These are phyloP conservation scores for Psidium friedrichsthalianum DNA, from an alignment of 345 rosid genomes.

Conservation along the genomic window DNA sequence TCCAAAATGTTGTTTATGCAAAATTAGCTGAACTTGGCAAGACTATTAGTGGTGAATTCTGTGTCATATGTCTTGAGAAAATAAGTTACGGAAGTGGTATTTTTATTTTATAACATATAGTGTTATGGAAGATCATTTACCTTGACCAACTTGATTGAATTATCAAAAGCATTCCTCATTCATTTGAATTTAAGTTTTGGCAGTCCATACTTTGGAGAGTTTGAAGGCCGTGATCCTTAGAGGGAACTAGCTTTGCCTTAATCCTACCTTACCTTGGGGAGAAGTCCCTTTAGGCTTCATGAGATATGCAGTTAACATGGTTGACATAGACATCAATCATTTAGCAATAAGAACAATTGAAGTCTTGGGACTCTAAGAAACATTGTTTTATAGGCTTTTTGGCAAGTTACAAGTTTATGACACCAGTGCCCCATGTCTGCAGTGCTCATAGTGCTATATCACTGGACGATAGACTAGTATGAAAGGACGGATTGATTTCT, in stretches of 20 bases:
- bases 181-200: neutral
- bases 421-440: no score
- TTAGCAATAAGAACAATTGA: no score
- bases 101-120: neutral
- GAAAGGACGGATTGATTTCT: no score
- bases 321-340: no score
- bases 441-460: no score
- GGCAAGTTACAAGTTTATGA: no score
- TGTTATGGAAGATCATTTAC: neutral
- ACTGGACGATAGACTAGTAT: no score
- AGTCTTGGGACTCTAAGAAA: no score
- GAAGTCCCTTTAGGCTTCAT: no score
- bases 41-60: slow-evolving; percentile 30
- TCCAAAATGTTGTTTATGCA: slow-evolving; percentile 18
- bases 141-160: neutral
- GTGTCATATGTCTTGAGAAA: slow-evolving; percentile 39
- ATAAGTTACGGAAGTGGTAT: slow-evolving; percentile 17
- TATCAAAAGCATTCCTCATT: neutral
- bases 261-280: neutral
- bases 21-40: slow-evolving; percentile 25
- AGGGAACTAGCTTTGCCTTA: slow-evolving; percentile 28
- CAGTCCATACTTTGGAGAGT: neutral
- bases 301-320: no score
- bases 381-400: no score
- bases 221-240: slow-evolving; percentile 4